These are phyloP conservation scores for Gremmenia infestans DNA, from an alignment of 2,329 filamentous ascomycete species.

Conservation along the genomic window DNA sequence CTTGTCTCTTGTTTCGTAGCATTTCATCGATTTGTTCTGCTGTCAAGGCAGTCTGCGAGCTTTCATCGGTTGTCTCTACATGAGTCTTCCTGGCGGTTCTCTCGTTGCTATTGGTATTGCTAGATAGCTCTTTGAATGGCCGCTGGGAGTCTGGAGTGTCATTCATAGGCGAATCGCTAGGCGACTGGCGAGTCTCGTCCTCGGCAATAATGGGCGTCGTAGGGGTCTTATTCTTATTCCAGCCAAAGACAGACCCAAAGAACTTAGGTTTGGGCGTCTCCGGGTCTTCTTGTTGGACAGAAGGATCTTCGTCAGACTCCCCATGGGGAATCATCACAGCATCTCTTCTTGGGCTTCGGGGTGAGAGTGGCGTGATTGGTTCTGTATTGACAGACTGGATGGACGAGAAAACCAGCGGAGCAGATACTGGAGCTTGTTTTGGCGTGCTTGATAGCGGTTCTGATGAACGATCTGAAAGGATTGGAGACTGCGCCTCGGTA, in stretches of 20 bases:
- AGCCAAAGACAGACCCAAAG: constrained; percentile 40
- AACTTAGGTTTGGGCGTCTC: constrained; percentile 38
- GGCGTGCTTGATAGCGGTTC: constrained; percentile 1
- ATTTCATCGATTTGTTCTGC: constrained; percentile 75
- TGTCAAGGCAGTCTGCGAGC: constrained; percentile 81
- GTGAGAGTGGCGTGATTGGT: constrained; percentile 30
- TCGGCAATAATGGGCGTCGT: constrained; percentile 52
- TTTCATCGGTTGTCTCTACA: constrained; percentile 57
- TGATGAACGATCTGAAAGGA: neutral
- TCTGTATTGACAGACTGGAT: constrained; percentile 28
- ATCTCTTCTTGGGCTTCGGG: constrained; percentile 49
- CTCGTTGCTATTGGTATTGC: constrained; percentile 41
- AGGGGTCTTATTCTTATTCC: constrained; percentile 38
- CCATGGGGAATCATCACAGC: constrained; percentile 53
- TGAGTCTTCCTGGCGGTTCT: constrained; percentile 37
- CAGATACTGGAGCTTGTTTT: constrained; percentile 30
- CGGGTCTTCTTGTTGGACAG: constrained; percentile 31
- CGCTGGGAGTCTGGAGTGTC: constrained; percentile 50
- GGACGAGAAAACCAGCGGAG: constrained; percentile 26
- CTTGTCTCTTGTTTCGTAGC: constrained; percentile 49
- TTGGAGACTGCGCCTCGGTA: constrained; percentile 9
- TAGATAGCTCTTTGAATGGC: constrained; percentile 59
- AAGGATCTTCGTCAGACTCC: constrained; percentile 25
- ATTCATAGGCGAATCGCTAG: constrained; percentile 44
- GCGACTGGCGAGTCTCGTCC: constrained; percentile 57